Evolutionary conservation across 2,329 filamentous ascomycete genomes (phyloP).

Genomic region (Alternaria consortialis): DNA sequence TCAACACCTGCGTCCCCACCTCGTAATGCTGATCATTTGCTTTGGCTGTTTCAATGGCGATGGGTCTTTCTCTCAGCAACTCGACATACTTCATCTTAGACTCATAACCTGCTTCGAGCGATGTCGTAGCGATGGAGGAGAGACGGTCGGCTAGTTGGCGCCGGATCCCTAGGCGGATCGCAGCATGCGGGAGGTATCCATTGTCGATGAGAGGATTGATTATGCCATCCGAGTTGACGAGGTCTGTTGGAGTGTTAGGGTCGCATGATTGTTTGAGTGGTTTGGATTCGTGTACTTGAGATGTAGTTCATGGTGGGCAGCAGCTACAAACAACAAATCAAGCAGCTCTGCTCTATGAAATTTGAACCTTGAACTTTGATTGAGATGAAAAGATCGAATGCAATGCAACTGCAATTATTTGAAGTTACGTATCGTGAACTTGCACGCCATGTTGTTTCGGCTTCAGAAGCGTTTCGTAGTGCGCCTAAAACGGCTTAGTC

Average conservation of each 20-base stretch:
- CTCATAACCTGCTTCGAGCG: constrained; percentile 62
- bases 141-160: constrained; percentile 71
- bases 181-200: constrained; percentile 69
- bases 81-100: constrained; percentile 72
- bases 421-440: constrained; percentile 18
- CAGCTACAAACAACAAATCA: too few species aligned
- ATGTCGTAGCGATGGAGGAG: constrained; percentile 62
- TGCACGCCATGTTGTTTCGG: constrained; percentile 31
- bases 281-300: constrained; percentile 31
- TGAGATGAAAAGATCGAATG: too few species aligned
- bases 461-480: constrained; percentile 29
- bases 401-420: background rate
- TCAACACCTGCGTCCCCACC: constrained; percentile 71
- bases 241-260: constrained; percentile 23
- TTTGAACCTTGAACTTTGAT: too few species aligned
- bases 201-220: constrained; percentile 64
- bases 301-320: constrained; percentile 42
- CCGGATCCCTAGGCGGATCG: constrained; percentile 72
- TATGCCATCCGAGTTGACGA: constrained; percentile 36
- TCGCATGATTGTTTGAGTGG: background rate
- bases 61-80: constrained; percentile 66
- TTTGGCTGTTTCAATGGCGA: constrained; percentile 71
- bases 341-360: too few species aligned
- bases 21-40: constrained; percentile 79
- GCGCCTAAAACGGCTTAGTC: constrained; percentile 29